Percentiles rank a stretch among this genome's conserved stretches.
Evolutionary conservation across 1,284 basidiomycete genomes (phyloP).

Genomic region (Ganoderma leucocontextum): DNA sequence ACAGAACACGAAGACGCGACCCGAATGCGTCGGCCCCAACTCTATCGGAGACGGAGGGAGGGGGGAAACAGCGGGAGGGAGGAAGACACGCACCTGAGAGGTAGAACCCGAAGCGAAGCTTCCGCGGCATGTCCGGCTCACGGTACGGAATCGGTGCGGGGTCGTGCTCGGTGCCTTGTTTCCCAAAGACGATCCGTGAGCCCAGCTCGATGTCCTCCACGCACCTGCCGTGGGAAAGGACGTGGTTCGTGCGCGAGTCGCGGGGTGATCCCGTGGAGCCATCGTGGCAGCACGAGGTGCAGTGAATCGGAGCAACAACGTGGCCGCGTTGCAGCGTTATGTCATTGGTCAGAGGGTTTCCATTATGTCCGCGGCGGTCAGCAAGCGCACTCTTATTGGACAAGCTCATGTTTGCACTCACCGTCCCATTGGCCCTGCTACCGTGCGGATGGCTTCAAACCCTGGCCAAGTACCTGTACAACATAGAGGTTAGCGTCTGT

Average conservation of each 20-base stretch:
- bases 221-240: constrained; percentile 48
- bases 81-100: constrained; percentile 53
- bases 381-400: constrained; percentile 6
- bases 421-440: constrained; percentile 82
- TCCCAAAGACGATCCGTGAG: constrained; percentile 63
- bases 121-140: constrained; percentile 59
- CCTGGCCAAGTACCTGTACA: constrained; percentile 60
- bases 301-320: constrained; percentile 1
- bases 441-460: constrained; percentile 69
- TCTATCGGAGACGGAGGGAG: constrained; percentile 1
- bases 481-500: constrained; percentile 2
- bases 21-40: not conserved
- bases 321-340: constrained; percentile 1
- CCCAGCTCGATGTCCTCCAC: constrained; percentile 74
- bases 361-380: constrained; percentile 20
- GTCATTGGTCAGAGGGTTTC: not conserved
- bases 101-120: constrained; percentile 80
- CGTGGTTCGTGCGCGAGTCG: not conserved
- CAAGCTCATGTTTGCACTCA: constrained; percentile 36
- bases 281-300: not conserved
- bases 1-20: not conserved
- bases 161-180: constrained; percentile 49
- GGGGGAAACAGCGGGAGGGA: not conserved
- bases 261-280: constrained; percentile 5
- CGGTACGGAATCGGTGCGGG: constrained; percentile 68